Conservation (phyloP, 2,329 filamentous ascomycete species). For the Fusarium sororula region DNA sequence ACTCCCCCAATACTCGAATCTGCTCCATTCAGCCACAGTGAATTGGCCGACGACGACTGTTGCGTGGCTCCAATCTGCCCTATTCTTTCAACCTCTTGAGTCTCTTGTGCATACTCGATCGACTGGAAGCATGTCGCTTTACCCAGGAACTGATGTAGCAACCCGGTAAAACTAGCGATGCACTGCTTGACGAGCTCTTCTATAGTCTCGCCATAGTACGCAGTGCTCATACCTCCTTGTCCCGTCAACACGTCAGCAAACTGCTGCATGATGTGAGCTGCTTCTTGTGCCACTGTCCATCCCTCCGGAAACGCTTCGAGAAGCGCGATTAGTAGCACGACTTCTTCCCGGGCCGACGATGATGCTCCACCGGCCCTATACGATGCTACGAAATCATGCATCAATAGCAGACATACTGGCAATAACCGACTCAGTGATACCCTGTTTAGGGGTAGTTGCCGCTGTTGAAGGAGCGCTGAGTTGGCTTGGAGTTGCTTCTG, state of each 20-base stretch:
- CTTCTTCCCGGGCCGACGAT: constrained; percentile 48
- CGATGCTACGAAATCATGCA: constrained; percentile 44
- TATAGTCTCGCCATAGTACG: constrained; percentile 31
- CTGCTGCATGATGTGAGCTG: constrained; percentile 47
- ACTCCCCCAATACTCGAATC: constrained; percentile 21
- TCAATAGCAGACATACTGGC: constrained; percentile 50
- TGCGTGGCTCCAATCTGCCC: constrained; percentile 14
- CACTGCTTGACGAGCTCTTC: constrained; percentile 31
- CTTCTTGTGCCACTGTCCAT: constrained; percentile 49
- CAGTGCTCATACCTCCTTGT: constrained; percentile 23
- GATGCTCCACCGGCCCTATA: constrained; percentile 27
- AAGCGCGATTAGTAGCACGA: constrained; percentile 46
- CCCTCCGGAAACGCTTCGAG: constrained; percentile 51
- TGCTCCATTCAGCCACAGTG: constrained; percentile 33
- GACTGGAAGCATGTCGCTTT: constrained; percentile 46
- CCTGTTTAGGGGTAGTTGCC: constrained; percentile 55
- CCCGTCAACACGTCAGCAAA: constrained; percentile 36
- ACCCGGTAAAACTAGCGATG: constrained; percentile 32
- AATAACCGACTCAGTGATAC: constrained; percentile 53
- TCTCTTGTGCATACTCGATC: constrained; percentile 32
- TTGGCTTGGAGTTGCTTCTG: constrained; percentile 55
- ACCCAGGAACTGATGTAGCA: constrained; percentile 48
- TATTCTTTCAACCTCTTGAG: constrained; percentile 17
- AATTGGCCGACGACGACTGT: constrained; percentile 27
- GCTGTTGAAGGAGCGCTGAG: constrained; percentile 53